These are phyloP conservation scores for Hypoxylon sp. DNA, from an alignment of 2,329 filamentous ascomycete genomes.

Conservation along the genomic window DNA sequence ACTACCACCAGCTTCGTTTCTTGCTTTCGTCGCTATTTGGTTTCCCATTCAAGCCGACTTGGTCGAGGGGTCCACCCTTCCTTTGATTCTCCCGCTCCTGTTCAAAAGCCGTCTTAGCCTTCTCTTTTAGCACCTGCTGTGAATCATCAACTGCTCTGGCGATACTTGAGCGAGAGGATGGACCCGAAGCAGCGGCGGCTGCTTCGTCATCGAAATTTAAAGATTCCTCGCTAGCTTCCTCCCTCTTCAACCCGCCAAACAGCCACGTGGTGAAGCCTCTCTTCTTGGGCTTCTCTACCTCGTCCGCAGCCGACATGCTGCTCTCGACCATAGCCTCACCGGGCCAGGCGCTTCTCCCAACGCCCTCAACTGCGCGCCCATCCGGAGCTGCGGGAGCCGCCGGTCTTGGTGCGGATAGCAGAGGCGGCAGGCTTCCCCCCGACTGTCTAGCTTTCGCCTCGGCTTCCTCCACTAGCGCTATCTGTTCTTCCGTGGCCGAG, in stretches of 20 bases:
- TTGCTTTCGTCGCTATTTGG: slow-evolving; percentile 55
- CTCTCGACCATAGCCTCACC: slow-evolving; percentile 47
- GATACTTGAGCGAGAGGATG: slow-evolving; percentile 42
- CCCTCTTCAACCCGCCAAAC: slow-evolving; percentile 58
- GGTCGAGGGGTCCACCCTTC: slow-evolving; percentile 66
- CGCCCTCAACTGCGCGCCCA: slow-evolving; percentile 56
- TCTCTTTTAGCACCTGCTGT: slow-evolving; percentile 55
- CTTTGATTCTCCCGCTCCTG: slow-evolving; percentile 67
- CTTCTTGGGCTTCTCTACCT: slow-evolving; percentile 44
- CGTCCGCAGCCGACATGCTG: slow-evolving; percentile 38
- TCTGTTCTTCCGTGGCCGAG: slow-evolving; percentile 70
- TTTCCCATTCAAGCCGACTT: slow-evolving; percentile 60
- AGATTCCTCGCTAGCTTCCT: slow-evolving; percentile 49
- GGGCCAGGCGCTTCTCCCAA: slow-evolving; percentile 48
- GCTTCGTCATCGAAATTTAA: slow-evolving; percentile 54
- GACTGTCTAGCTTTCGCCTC: slow-evolving; percentile 63
- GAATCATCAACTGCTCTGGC: slow-evolving; percentile 53
- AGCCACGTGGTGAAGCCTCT: slow-evolving; percentile 56
- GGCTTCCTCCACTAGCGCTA: slow-evolving; percentile 70
- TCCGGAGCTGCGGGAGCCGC: slow-evolving; percentile 43
- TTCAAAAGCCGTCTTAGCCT: slow-evolving; percentile 63
- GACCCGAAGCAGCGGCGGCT: slow-evolving; percentile 50
- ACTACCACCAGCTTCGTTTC: slow-evolving; percentile 65
- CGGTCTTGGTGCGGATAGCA: slow-evolving; percentile 62
- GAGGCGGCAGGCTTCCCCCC: slow-evolving; percentile 65